Evolutionary conservation across 1,139 yeast genomes (phyloP).

Genomic region (Geotrichum restrictum): DNA sequence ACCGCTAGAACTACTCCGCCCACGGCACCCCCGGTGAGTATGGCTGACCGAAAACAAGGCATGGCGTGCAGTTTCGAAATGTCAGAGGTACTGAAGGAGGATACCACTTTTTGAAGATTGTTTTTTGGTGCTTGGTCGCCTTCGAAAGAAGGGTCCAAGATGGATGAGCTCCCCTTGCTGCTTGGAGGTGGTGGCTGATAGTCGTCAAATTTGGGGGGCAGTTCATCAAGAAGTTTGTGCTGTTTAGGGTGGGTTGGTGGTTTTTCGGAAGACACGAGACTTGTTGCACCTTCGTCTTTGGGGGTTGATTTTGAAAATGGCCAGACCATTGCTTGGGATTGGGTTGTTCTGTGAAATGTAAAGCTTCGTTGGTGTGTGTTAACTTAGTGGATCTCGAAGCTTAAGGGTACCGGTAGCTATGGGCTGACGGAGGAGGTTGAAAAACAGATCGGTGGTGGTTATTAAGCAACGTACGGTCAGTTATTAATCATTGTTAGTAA

Average conservation of each 20-base stretch:
- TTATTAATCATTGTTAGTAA: too few species aligned
- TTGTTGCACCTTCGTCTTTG: background rate
- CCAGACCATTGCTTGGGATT: constrained; percentile 21
- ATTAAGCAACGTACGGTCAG: too few species aligned
- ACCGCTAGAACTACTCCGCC: constrained; percentile 75
- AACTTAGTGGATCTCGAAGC: too few species aligned
- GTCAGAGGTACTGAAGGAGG: constrained; percentile 43
- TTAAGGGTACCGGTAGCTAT: too few species aligned
- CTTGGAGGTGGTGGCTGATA: constrained; percentile 21
- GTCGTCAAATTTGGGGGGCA: constrained; percentile 38
- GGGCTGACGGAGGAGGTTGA: background rate
- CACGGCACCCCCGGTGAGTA: constrained; percentile 81
- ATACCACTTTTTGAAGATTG: constrained; percentile 28
- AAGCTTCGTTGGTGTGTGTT: too few species aligned
- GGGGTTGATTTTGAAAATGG: constrained; percentile 15
- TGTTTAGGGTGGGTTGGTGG: background rate
- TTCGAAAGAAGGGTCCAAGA: background rate
- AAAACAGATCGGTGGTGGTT: background rate
- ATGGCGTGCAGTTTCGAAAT: constrained; percentile 59
- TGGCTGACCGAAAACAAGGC: constrained; percentile 90
- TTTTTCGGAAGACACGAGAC: background rate
- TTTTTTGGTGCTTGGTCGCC: background rate
- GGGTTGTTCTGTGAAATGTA: too few species aligned
- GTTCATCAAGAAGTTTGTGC: constrained; percentile 32
- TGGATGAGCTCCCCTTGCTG: too few species aligned